Base-by-base conservation (phyloP, 768 basidiomycete species). In the Lactarius sp. region DNA sequence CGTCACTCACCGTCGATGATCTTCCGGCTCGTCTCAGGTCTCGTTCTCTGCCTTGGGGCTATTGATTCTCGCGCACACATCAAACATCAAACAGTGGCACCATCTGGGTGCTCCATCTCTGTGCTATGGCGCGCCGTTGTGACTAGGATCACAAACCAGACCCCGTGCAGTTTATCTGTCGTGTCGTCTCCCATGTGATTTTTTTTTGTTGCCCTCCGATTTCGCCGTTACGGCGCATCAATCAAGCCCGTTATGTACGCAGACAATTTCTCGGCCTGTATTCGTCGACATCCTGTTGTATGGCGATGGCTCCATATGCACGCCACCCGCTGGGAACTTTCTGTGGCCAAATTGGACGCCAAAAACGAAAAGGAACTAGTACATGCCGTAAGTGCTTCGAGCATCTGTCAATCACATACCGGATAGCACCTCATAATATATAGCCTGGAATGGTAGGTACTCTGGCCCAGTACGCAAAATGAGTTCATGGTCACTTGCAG, bases 1-100 rank as follows among this genome's bases (percentile, higher is more conserved):
- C 37, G 42, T 54, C 44, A 27, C 42, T 8, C 27, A 13, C 44
- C 27, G 49, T 53, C 18, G 51, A 53, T 60, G 51, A 53, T 60
- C 42, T 3, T 46, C 20, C 1, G 14, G n/a, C 52, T 22, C 50
- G 9, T 52, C 33, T 10, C 7, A 33, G 16, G 9, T 44, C 52
- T 53, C 34, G 52, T 37, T 31, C 44, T 37, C n/a, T 16, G n/a
- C 34, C 47, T 54, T 22, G 18, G 13, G 34, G 34, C 51, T 22
- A 13, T 46, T 14, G 20, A 20, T 53, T 52, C 47, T 27, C 10
- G 47, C 4, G 8, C 51, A 31, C 31, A 1, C 39, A 42, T 33
- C 47, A 46, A 8, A 3, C 14, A 49, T 36, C 56, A 59, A 59
- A 44, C 16, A 22, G 16, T 18, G 10, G 14, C 13, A 12, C 47